These are phyloP conservation scores for Dictyostelium firmibasis DNA, from an alignment of 78 protist genomes.

Conservation along the genomic window DNA sequence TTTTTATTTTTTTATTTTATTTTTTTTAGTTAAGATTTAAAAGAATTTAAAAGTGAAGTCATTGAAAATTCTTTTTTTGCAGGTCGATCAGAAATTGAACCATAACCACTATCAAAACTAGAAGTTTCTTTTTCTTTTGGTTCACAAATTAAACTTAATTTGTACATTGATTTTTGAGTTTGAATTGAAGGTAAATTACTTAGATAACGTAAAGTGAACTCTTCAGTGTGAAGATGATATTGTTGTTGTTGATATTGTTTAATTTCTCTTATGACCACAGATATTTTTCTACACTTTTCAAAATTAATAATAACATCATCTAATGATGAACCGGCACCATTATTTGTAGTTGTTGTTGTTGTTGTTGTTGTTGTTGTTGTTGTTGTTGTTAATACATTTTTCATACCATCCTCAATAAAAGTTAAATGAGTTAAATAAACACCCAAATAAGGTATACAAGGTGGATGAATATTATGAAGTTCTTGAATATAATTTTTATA, in stretches of 20 bases:
- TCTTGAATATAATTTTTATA: slow-evolving; percentile 38
- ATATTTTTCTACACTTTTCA: slow-evolving; percentile 76
- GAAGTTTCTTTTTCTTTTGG: slow-evolving; percentile 40
- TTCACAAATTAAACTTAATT: slow-evolving; percentile 56
- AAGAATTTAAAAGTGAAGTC: slow-evolving; percentile 25
- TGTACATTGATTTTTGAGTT: slow-evolving; percentile 42
- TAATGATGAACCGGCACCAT: background rate
- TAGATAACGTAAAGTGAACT: slow-evolving; percentile 7
- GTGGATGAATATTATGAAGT: slow-evolving; percentile 66
- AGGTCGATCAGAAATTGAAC: background rate
- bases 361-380: background rate
- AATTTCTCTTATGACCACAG: slow-evolving; percentile 76
- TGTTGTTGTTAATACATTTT: slow-evolving; percentile 33
- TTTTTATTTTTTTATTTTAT: background rate
- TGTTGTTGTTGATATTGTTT: slow-evolving; percentile 77
- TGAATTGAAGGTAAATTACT: slow-evolving; percentile 27
- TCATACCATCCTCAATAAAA: slow-evolving; percentile 88
- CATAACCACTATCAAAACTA: background rate
- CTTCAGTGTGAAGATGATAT: slow-evolving; percentile 45
- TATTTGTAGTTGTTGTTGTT: background rate
- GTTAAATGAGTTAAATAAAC: slow-evolving; percentile 87
- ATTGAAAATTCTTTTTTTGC: slow-evolving; percentile 30
- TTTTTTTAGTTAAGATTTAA: background rate
- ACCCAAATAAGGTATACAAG: slow-evolving; percentile 88
- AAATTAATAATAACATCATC: slow-evolving; percentile 81